A percentile compares a stretch with the other conserved stretches of the same genome.
phyloP scores from a whole-genome alignment of 179 eudicot genomes.

The Nepenthes alata region DNA sequence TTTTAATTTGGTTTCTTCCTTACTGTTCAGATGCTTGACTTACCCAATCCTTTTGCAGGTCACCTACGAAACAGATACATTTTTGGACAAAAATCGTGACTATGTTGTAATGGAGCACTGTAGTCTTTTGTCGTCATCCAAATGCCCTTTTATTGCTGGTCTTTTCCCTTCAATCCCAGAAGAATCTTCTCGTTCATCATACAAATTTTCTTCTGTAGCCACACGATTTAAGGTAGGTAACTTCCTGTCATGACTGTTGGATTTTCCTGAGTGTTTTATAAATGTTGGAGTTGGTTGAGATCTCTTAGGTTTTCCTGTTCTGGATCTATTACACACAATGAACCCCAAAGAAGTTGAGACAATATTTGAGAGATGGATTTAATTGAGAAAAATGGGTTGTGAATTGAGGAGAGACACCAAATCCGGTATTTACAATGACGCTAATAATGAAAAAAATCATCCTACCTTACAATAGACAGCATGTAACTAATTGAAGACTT shows the following conservation, averaged over 20 bases:
- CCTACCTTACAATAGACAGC: too few species aligned
- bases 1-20: neutral
- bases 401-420: too few species aligned
- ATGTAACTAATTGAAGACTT: too few species aligned
- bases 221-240: constrained; percentile 75
- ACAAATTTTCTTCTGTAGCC: constrained; percentile 93
- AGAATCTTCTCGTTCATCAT: constrained; percentile 86
- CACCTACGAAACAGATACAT: constrained; percentile 68
- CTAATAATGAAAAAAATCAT: too few species aligned
- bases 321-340: too few species aligned
- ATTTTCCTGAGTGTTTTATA: too few species aligned
- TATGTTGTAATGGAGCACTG: constrained; percentile 94
- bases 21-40: neutral
- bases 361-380: too few species aligned
- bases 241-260: neutral
- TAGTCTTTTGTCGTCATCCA: constrained; percentile 66
- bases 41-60: constrained; percentile 32
- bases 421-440: too few species aligned
- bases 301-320: too few species aligned
- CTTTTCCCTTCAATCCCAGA: constrained; percentile 70
- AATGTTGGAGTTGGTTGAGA: too few species aligned
- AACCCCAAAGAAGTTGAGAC: too few species aligned
- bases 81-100: constrained; percentile 93
- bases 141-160: constrained; percentile 63
- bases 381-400: too few species aligned